Percentiles rank a stretch among this genome's conserved stretches.
These are phyloP conservation scores for bread wheat (Triticum aestivum) DNA, from an alignment of 176 grass and related monocot species.

Conservation along the genomic window IWGSC_CS_RefSeq_v2.1 NC_057803.1:192326546-192327045, in stretches of 20 bases:
- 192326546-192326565: conserved; percentile 88
- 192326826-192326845: too few relatives aligned
- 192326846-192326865: too few relatives aligned
- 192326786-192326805: background rate
- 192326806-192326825: background rate
- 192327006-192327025: too few relatives aligned
- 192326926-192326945: too few relatives aligned
- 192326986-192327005: too few relatives aligned
- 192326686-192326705: conserved; percentile 35
- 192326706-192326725: background rate
- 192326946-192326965: too few relatives aligned
- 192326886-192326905: too few relatives aligned
- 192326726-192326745: background rate
- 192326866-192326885: too few relatives aligned
- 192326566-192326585: conserved; percentile 77
- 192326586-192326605: conserved; percentile 74
- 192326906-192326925: too few relatives aligned
- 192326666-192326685: conserved; percentile 99
- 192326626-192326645: conserved; percentile 64
- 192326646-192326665: conserved; percentile 81
- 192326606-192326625: conserved; percentile 71
- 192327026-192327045: too few relatives aligned
- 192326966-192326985: too few relatives aligned
- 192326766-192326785: background rate
- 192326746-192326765: background rate